A percentile compares a stretch with the other conserved stretches of the same genome.
phyloP scores from a whole-genome alignment of 192 early-diverging fungal genomes.

The Geranomyces variabilis region DNA sequence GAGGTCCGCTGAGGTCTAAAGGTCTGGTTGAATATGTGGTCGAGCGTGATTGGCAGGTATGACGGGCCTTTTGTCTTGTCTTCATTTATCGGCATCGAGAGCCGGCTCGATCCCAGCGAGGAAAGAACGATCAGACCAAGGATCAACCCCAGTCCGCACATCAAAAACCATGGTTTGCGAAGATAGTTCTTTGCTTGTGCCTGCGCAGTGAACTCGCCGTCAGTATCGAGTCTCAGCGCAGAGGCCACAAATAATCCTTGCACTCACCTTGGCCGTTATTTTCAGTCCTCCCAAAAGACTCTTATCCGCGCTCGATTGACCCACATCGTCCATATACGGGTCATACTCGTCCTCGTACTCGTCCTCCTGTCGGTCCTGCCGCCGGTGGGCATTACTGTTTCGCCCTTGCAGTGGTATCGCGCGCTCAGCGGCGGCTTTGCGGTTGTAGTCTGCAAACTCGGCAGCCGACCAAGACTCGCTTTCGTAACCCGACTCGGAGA shows the following conservation, averaged over 20 bases:
- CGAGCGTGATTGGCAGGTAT: constrained; percentile 9
- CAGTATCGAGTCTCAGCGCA: not conserved
- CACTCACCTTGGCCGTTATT: not conserved
- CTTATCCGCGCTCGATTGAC: not conserved
- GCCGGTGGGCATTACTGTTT: not conserved
- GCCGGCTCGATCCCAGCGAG: constrained; percentile 22
- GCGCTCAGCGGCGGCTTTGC: not conserved
- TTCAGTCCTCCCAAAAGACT: constrained; percentile 13
- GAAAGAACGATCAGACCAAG: constrained; percentile 29
- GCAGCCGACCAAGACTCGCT: constrained; percentile 18
- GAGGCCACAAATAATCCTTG: not conserved
- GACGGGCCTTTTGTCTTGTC: not conserved
- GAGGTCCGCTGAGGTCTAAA: not conserved
- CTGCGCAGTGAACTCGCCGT: not conserved
- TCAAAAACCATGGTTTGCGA: constrained; percentile 30
- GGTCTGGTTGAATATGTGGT: constrained; percentile 18
- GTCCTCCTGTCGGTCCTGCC: constrained; percentile 11
- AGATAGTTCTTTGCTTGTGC: constrained; percentile 11
- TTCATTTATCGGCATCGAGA: not conserved
- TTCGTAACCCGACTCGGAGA: constrained; percentile 29
- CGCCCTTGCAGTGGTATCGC: constrained; percentile 13
- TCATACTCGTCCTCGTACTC: constrained; percentile 17
- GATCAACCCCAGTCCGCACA: constrained; percentile 27
- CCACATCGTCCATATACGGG: constrained; percentile 19
- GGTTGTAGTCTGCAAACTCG: not conserved